Evolutionary conservation across 345 rosid species (phyloP).

Genomic region (Microthlaspi erraticum): DNA sequence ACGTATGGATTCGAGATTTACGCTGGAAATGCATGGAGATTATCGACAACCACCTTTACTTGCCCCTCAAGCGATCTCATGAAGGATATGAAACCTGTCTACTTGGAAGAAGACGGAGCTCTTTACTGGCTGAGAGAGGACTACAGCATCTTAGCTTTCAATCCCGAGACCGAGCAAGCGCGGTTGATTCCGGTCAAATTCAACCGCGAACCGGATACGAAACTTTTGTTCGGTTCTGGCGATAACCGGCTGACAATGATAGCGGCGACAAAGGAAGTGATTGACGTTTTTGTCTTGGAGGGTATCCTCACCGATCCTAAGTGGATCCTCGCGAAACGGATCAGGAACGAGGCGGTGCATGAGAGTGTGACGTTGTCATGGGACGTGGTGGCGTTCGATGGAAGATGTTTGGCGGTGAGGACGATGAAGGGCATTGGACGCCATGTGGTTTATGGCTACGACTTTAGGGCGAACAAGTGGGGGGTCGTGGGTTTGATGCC

Average conservation of each 20-base stretch:
- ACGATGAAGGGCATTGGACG: neutral
- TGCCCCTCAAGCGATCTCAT: neutral
- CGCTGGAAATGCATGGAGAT: neutral
- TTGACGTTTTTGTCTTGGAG: neutral
- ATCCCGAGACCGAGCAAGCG: slow-evolving; percentile 9
- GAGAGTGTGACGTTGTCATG: neutral
- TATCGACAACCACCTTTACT: slow-evolving; percentile 6
- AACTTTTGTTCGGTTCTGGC: neutral
- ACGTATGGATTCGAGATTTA: slow-evolving; percentile 2
- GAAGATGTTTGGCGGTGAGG: slow-evolving; percentile 1
- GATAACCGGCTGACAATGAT: neutral
- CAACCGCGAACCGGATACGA: neutral
- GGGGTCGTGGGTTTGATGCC: neutral
- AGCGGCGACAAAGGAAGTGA: neutral
- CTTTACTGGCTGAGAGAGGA: slow-evolving; percentile 29
- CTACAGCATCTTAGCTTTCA: slow-evolving; percentile 18
- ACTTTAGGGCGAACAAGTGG: slow-evolving; percentile 16
- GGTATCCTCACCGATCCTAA: slow-evolving; percentile 4
- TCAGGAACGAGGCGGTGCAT: neutral
- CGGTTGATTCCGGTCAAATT: neutral
- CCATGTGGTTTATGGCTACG: slow-evolving; percentile 2
- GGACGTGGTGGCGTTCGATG: slow-evolving; percentile 20
- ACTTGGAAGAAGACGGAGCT: neutral
- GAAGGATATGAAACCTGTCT: slow-evolving; percentile 20
- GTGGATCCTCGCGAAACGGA: slow-evolving; percentile 6